Evolutionary conservation across 2,329 filamentous ascomycete genomes (phyloP).

Genomic region (Ascochyta viciae-villosae): DNA sequence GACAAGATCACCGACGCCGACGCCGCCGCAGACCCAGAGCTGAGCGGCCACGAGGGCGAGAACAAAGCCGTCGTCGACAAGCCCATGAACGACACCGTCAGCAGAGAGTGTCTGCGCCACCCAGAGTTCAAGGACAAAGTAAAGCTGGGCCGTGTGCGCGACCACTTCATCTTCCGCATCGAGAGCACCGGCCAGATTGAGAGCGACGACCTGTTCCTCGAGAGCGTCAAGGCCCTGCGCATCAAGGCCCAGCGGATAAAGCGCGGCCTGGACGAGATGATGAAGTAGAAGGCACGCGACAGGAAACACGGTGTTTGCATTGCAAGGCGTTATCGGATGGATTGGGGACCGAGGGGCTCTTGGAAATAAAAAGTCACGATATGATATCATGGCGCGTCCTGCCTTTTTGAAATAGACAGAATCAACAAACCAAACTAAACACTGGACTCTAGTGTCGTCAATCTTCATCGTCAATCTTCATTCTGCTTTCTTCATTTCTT

Average conservation of each 20-base stretch:
- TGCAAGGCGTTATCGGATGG: constrained; percentile 34
- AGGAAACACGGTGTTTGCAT: constrained; percentile 21
- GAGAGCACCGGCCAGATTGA: constrained; percentile 96
- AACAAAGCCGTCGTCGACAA: constrained; percentile 86
- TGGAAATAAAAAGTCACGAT: constrained; percentile 25
- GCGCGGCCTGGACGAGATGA: constrained; percentile 66
- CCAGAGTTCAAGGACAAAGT: constrained; percentile 95
- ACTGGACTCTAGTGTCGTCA: not conserved
- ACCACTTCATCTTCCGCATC: constrained; percentile 97
- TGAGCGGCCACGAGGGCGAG: constrained; percentile 79
- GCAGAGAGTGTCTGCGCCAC: constrained; percentile 89
- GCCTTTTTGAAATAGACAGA: constrained; percentile 8
- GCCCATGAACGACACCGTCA: constrained; percentile 93
- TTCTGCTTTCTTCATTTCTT: not conserved
- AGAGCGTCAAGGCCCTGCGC: constrained; percentile 85
- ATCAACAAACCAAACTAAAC: too few relatives aligned
- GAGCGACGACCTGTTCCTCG: constrained; percentile 91
- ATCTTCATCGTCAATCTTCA: not conserved
- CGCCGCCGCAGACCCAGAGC: constrained; percentile 65
- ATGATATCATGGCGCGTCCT: constrained; percentile 16
- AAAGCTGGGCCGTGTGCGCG: constrained; percentile 84
- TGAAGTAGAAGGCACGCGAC: constrained; percentile 20
- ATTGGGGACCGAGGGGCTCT: constrained; percentile 1
- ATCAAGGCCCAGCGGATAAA: constrained; percentile 79
- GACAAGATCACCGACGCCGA: constrained; percentile 75